These are phyloP conservation scores for Tetrastigma voinierianum DNA, from an alignment of 164 flowering plant species.

Conservation along the genomic window DNA sequence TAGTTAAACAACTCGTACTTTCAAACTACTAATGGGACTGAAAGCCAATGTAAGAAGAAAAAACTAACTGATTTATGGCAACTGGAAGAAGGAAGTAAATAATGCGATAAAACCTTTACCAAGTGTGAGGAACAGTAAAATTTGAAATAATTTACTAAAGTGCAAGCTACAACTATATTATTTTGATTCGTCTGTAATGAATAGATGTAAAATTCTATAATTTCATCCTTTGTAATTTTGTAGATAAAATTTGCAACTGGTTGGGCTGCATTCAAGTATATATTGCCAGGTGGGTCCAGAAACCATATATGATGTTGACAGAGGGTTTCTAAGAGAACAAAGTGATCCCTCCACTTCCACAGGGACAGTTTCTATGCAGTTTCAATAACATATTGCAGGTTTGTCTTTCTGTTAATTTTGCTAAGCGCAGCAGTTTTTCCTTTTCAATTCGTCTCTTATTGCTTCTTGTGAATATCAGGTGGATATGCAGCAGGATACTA, in stretches of 20 bases:
- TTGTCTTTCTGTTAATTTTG: constrained; percentile 3
- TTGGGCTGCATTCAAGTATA: constrained; percentile 78
- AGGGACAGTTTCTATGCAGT: constrained; percentile 89
- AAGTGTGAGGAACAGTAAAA: no score
- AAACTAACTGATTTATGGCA: no score
- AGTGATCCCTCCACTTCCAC: constrained; percentile 79
- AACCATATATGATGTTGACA: constrained; percentile 78
- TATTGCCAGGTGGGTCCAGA: constrained; percentile 87
- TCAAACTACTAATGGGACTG: no score
- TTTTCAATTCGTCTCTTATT: neutral
- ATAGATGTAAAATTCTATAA: neutral
- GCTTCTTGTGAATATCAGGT: constrained; percentile 38
- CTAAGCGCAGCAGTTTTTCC: neutral
- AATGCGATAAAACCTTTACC: no score
- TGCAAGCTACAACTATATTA: no score
- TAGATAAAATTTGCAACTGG: constrained; percentile 74
- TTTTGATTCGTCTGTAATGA: neutral
- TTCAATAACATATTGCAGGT: constrained; percentile 98
- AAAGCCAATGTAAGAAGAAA: no score
- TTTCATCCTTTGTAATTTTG: constrained; percentile 12
- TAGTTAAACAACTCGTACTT: no score
- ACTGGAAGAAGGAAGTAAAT: no score
- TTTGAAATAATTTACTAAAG: no score
- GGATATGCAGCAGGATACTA: constrained; percentile 99
- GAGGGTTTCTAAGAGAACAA: constrained; percentile 61